Base-by-base conservation (phyloP, 192 early-diverging fungal species). In the Dimargaris verticillata region DNA sequence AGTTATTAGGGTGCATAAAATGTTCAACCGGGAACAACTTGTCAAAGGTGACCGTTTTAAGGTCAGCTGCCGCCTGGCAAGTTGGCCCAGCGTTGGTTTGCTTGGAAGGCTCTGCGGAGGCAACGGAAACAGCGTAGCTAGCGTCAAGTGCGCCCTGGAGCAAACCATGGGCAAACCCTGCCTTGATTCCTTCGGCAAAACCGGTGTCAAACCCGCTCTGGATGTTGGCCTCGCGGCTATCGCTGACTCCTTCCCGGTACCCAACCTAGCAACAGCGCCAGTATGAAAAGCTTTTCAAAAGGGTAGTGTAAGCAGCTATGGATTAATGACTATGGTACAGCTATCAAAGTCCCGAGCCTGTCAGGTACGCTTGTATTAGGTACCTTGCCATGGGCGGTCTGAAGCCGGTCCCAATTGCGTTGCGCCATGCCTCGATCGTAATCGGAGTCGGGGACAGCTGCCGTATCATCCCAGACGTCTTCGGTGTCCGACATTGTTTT, bases 171-270 rank as follows among this genome's bases (percentile, higher is more conserved):
- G 26, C 18, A 25, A 51, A 51, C 9, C 49, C 49, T 20, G 49
- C 49, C 18, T 26, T 20, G 26, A 51, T 20, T n/a, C 49, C 49
- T 51, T 51, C 49, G n/a, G 20, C 6, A 26, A 51, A 51, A 51
- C 49, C 49, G 3, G 3, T n/a, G 18, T 51, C 49, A 26, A 51
- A 51, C 49, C 49, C 49, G 26, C 26, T 0, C 26, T 51, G 49
- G 10, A 51, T 51, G 49, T 51, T 20, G 22, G 49, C 26, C 49
- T 51, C 49, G 20, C 49, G 49, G 49, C 49, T n/a, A 25, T 51
- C 49, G 9, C 22, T 51, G 20, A 51, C 26, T 25, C 49, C 49
- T 26, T 51, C 49, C 26, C 22, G 22, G 18, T 51, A 51, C 20
- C 49, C 49, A 20, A 26, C 20, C 49, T 51, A n/a, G 49, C 18